Evolutionary conservation across 345 rosid genomes (phyloP).

Genomic region (Moricandia arvensis): DNA sequence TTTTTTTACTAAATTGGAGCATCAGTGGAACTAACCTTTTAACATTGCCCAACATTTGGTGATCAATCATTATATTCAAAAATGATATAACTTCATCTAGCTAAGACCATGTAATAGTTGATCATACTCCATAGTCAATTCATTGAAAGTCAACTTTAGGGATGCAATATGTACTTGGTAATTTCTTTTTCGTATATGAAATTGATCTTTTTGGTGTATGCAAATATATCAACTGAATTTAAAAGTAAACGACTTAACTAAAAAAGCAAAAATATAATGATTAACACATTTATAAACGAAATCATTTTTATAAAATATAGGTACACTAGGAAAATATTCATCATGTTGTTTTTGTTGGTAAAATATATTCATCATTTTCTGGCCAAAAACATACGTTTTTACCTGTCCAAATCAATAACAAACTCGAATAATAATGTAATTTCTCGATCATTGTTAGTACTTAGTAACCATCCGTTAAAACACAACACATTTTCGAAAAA

Average conservation of each 20-base stretch:
- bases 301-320: too few species aligned
- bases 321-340: background rate
- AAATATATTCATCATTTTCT: too few species aligned
- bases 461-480: conserved; percentile 30
- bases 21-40: conserved; percentile 2
- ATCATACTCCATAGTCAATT: background rate
- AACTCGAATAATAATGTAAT: background rate
- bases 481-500: conserved; percentile 14
- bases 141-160: background rate
- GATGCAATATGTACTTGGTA: background rate
- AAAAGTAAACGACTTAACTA: background rate
- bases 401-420: background rate
- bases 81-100: background rate
- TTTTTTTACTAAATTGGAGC: background rate
- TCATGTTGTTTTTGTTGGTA: too few species aligned
- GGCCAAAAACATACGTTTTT: too few species aligned
- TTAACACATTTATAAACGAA: too few species aligned
- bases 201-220: background rate
- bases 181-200: background rate
- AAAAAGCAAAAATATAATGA: too few species aligned
- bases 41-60: background rate
- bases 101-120: background rate
- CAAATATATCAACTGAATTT: background rate
- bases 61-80: background rate
- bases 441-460: conserved; percentile 2